These are phyloP conservation scores for Leucosporidium creatinivorum DNA, from an alignment of 768 basidiomycete species.

Conservation along the genomic window DNA sequence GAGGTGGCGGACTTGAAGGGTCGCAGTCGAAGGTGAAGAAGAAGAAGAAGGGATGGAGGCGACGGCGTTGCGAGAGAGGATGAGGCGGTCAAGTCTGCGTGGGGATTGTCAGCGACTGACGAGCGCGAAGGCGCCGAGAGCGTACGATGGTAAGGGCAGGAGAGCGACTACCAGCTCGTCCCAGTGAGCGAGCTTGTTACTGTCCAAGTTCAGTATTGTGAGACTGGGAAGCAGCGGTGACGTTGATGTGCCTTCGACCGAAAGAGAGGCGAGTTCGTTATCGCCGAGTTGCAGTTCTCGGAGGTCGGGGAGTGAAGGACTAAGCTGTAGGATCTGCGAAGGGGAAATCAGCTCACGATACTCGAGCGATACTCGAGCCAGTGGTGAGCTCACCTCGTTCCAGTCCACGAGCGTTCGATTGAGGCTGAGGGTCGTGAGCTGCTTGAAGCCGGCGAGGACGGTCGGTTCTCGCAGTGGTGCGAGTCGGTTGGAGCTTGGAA, in stretches of 20 bases:
- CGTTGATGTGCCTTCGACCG: not conserved
- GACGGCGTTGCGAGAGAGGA: constrained; percentile 61
- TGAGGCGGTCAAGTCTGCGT: constrained; percentile 56
- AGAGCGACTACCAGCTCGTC: constrained; percentile 11
- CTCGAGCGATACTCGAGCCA: too few relatives aligned
- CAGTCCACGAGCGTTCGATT: constrained; percentile 67
- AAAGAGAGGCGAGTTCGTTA: constrained; percentile 51
- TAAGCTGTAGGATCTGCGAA: constrained; percentile 40
- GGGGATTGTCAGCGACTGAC: constrained; percentile 10
- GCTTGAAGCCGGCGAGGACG: constrained; percentile 6
- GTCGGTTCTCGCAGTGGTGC: constrained; percentile 37
- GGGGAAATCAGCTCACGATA: not conserved
- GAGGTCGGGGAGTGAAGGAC: constrained; percentile 30
- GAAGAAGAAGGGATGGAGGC: constrained; percentile 42
- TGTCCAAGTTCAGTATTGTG: constrained; percentile 60
- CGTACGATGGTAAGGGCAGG: constrained; percentile 23
- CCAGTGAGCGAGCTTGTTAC: constrained; percentile 60
- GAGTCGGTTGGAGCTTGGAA: constrained; percentile 62
- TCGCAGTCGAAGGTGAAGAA: not conserved
- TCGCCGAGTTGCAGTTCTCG: constrained; percentile 59
- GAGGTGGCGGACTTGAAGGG: constrained; percentile 46
- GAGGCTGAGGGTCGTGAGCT: constrained; percentile 58
- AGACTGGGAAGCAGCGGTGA: constrained; percentile 39
- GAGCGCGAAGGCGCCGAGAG: not conserved
- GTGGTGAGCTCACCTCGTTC: constrained; percentile 51